Percentiles rank a stretch among this genome's conserved stretches.
Conservation (phyloP, 2,329 filamentous ascomycete species). For the Aspergillus neoniger region DNA sequence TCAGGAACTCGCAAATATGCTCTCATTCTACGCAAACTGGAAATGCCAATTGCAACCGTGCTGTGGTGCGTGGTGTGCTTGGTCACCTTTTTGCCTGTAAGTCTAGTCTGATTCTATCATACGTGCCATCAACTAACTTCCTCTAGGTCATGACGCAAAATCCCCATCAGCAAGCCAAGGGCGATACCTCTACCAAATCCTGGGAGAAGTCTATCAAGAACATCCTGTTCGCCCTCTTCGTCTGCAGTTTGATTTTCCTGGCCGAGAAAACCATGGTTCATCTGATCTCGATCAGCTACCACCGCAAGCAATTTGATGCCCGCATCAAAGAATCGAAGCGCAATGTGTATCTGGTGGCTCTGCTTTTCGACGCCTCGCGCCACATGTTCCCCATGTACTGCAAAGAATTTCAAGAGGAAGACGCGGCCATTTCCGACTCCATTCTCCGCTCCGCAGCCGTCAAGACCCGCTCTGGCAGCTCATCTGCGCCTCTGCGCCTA, state of each 20-base stretch:
- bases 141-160: constrained; percentile 47
- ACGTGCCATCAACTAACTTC: background rate
- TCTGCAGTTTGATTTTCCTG: constrained; percentile 59
- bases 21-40: constrained; percentile 58
- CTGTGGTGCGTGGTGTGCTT: constrained; percentile 62
- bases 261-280: constrained; percentile 63
- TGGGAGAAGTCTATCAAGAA: constrained; percentile 61
- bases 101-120: background rate
- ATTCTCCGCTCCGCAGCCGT: constrained; percentile 63
- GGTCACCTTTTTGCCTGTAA: constrained; percentile 60
- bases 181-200: constrained; percentile 36
- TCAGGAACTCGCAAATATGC: constrained; percentile 66
- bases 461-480: constrained; percentile 51
- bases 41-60: constrained; percentile 62
- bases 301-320: constrained; percentile 65
- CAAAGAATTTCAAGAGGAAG: constrained; percentile 84
- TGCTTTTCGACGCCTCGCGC: constrained; percentile 88
- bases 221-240: constrained; percentile 59
- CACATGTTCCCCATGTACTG: constrained; percentile 91
- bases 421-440: constrained; percentile 86
- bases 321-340: constrained; percentile 88
- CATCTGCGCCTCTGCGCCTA: constrained; percentile 74
- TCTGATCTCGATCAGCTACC: constrained; percentile 68
- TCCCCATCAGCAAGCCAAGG: constrained; percentile 34
- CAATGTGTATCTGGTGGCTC: constrained; percentile 75